Conservation (phyloP, 257 asterid species). For the Solanum piurae region DNA sequence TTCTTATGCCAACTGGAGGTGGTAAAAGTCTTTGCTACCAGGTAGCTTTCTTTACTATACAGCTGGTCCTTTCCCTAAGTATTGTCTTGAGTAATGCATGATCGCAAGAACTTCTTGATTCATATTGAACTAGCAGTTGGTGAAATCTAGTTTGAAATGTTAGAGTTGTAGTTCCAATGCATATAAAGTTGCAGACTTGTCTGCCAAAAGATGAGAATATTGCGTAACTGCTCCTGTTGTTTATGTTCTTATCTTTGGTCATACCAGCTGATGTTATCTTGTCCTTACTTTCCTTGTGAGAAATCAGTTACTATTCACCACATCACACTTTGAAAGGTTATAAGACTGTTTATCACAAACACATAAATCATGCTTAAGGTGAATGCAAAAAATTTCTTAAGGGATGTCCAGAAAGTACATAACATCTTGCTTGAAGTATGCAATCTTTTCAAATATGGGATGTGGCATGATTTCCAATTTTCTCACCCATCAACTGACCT, state of each 20-base stretch:
- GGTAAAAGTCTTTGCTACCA: constrained; percentile 99
- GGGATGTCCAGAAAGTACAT: background rate
- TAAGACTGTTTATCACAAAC: background rate
- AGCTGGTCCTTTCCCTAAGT: background rate
- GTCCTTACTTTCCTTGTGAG: background rate
- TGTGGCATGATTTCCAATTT: background rate
- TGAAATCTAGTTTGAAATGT: background rate
- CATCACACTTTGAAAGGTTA: background rate
- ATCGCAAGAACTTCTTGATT: background rate
- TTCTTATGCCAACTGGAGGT: constrained; percentile 98
- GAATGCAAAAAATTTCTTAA: background rate
- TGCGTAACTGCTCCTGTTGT: background rate
- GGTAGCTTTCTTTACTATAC: constrained; percentile 34
- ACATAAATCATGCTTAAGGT: background rate
- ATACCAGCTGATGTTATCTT: background rate
- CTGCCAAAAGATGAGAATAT: background rate
- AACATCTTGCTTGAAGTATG: background rate
- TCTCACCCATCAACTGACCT: background rate
- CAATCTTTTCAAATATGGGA: background rate
- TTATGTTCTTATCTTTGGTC: background rate
- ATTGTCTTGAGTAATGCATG: background rate
- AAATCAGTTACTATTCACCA: background rate
- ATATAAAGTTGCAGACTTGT: background rate
- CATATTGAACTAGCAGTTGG: background rate
- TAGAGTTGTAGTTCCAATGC: background rate